Evolutionary conservation across 108 stramenopile genomes (phyloP).

Genomic region (Skeletonema grethae): DNA sequence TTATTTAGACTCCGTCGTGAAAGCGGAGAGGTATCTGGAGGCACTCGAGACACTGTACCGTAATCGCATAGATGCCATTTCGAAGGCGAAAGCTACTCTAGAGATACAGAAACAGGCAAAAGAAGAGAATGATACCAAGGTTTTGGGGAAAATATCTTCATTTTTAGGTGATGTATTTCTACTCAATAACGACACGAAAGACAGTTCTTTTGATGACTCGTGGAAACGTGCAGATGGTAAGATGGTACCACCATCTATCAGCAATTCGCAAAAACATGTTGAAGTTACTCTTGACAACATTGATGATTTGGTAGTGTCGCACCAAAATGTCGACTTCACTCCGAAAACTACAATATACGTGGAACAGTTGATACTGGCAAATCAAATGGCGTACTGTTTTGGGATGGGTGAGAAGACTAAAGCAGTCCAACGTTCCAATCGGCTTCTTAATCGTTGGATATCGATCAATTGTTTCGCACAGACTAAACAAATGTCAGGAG

Average conservation of each 20-base stretch:
- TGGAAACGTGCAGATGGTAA: conserved; percentile 23
- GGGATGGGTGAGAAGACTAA: conserved; percentile 17
- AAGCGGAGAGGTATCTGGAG: conserved; percentile 36
- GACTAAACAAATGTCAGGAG: not conserved
- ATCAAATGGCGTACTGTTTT: conserved; percentile 34
- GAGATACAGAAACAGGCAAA: not conserved
- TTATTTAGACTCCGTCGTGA: conserved; percentile 13
- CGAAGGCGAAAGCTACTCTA: conserved; percentile 11
- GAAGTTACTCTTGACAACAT: conserved; percentile 15
- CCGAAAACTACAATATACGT: conserved; percentile 14
- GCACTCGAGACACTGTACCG: conserved; percentile 34
- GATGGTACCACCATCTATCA: not conserved
- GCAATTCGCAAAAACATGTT: not conserved
- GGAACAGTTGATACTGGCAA: conserved; percentile 32
- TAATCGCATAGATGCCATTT: conserved; percentile 10
- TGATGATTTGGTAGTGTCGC: conserved; percentile 16
- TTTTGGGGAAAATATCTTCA: conserved; percentile 7
- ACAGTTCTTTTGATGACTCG: conserved; percentile 17
- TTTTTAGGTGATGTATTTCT: conserved; percentile 30
- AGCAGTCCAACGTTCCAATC: conserved; percentile 29
- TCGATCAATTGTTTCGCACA: conserved; percentile 18
- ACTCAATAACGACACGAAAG: not conserved
- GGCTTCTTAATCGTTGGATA: conserved; percentile 41
- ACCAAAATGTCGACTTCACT: conserved; percentile 10
- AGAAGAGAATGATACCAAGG: not conserved